Base-by-base conservation (phyloP, 2,329 filamentous ascomycete species). In the Aspergillus cejpii region DNA sequence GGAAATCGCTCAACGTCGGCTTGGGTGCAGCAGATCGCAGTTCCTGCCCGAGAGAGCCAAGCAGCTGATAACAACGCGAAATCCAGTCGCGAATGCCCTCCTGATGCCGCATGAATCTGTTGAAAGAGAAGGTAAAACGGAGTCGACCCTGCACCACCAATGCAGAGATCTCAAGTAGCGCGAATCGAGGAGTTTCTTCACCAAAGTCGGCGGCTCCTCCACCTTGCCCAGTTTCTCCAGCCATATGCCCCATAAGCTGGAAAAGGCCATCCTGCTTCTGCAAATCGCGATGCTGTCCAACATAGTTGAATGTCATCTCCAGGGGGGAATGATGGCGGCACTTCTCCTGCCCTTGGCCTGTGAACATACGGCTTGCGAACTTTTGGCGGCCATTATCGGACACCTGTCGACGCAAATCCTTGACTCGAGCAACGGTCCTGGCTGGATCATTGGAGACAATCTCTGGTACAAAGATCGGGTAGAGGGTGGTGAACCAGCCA, bases 111-210 rank as follows among this genome's bases (percentile, higher is more conserved):
- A 76, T 75, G 23, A 65, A 58, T 11, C 65, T 63, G 51, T 76
- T 77, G 58, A 73, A 76, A 0, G 73, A 72, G 53, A 77, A 77
- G 0, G 68, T 70, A 41, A 77, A 72, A 6, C 71, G 68, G 19
- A 77, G 62, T 11, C 59, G 60, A 0, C 70, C 73, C 40, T 69
- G 64, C 11, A 71, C 69, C 3, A 75, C 66, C 41, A 74, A 69
- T 1, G 74, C 74, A 0, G 73, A 74, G 28, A 77, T 74, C 48
- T 78, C 75, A 45, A 78, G 74, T 0, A 78, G 61, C 3, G 68
- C 71, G 48, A 74, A 73, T 3, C 72, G 67, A 7, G 69, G 70
- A 8, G 71, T 71, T 3, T 64, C 55, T 28, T 62, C 56, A 6
- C 72, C 72, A 37, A 73, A 69, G 47, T 75, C 72, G 4, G 70